Conservation (phyloP, 148 eudicot species). For the Bassia scoparia region DNA sequence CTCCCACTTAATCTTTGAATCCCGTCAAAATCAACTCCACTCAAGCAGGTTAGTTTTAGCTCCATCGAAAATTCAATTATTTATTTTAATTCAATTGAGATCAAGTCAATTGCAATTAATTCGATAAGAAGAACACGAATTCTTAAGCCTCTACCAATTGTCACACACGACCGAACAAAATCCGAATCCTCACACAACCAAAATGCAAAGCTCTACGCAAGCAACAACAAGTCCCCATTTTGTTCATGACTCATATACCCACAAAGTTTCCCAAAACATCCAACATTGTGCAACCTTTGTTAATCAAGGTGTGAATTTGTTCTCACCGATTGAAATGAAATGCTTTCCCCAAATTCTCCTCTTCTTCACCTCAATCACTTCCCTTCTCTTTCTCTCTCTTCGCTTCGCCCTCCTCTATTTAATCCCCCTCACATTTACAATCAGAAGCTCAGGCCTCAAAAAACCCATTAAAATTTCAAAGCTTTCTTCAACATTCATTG, state of each 20-base stretch:
- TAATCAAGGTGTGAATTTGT: too few species aligned
- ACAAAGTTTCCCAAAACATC: background rate
- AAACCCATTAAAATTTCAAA: constrained; percentile 8
- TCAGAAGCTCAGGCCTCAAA: constrained; percentile 15
- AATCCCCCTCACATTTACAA: constrained; percentile 29
- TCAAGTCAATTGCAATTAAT: too few species aligned
- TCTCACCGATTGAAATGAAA: constrained; percentile 17
- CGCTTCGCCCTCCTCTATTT: constrained; percentile 13
- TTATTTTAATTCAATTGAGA: too few species aligned
- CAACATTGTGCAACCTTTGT: background rate
- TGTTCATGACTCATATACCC: background rate
- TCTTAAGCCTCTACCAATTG: too few species aligned
- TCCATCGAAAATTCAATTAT: too few species aligned
- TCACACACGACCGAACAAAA: too few species aligned
- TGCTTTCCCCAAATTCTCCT: constrained; percentile 41
- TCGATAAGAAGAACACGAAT: too few species aligned
- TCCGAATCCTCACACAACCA: too few species aligned
- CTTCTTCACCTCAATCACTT: constrained; percentile 18
- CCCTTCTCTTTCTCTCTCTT: constrained; percentile 19
- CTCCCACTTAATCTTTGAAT: too few species aligned
- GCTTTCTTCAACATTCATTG: constrained; percentile 15
- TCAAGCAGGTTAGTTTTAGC: too few species aligned
- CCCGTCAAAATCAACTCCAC: too few species aligned
- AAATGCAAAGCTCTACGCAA: background rate
- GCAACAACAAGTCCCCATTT: background rate